A percentile compares a stretch with the other conserved stretches of the same genome.
Evolutionary conservation across 441 rosid genomes (phyloP).

Genomic region (Omphalea diandra): DNA sequence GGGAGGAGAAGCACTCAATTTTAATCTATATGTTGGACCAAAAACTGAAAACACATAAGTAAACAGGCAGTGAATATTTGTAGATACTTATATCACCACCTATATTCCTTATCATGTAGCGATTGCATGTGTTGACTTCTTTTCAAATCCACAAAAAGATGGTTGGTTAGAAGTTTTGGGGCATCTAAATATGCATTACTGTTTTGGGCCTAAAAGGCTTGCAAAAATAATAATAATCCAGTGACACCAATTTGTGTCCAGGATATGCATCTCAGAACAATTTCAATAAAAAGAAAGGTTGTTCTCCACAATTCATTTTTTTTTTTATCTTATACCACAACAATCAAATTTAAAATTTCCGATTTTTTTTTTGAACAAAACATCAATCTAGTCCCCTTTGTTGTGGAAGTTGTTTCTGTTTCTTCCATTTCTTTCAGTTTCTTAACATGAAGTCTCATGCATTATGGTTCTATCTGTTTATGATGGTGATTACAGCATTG

Average conservation of each 20-base stretch:
- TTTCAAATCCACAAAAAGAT: background rate
- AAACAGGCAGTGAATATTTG: background rate
- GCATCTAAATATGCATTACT: background rate
- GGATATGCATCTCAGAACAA: too few species aligned
- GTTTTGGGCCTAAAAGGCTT: background rate
- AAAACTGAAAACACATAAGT: background rate
- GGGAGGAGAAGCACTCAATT: background rate
- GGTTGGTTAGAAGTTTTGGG: background rate
- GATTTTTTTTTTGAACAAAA: too few species aligned
- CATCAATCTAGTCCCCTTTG: too few species aligned
- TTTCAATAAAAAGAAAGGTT: too few species aligned
- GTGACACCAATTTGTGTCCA: background rate
- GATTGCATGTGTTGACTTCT: background rate
- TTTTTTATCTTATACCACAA: too few species aligned
- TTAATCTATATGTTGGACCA: background rate
- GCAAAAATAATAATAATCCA: too few species aligned
- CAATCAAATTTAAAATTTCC: too few species aligned
- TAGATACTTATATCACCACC: background rate
- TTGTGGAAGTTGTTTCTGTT: too few species aligned
- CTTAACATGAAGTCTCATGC: background rate
- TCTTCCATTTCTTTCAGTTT: too few species aligned
- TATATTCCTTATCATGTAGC: background rate
- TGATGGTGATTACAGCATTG: background rate
- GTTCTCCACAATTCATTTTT: too few species aligned
- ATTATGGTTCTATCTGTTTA: conserved; percentile 3